phyloP scores from a whole-genome alignment of 2,329 filamentous ascomycete species.

The Leptographium flavum region DNA sequence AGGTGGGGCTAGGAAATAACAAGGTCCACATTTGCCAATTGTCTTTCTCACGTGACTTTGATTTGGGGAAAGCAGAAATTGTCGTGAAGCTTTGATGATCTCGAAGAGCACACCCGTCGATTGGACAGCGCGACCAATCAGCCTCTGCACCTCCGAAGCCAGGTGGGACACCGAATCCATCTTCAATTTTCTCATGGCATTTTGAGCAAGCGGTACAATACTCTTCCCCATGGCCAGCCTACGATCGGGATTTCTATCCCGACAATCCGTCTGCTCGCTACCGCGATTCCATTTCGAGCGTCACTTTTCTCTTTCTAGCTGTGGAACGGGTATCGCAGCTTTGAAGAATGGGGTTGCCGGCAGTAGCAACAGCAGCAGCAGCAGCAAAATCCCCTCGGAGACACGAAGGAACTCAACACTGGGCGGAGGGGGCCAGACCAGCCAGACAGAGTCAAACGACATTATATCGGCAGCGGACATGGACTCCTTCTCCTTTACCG shows the following conservation, averaged over 20 bases:
- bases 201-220: not conserved
- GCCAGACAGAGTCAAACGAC: not conserved
- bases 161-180: not conserved
- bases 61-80: not conserved
- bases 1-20: conserved; percentile 7
- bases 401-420: not conserved
- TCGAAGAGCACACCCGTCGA: not conserved
- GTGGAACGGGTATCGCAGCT: not conserved
- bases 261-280: not conserved
- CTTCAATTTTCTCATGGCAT: not conserved
- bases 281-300: conserved; percentile 7
- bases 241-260: conserved; percentile 5
- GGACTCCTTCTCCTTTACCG: not conserved
- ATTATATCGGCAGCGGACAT: not conserved
- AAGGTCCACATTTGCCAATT: not conserved
- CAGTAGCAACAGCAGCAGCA: not conserved
- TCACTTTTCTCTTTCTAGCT: conserved; percentile 6
- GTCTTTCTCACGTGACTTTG: not conserved
- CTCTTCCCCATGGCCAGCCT: conserved; percentile 9
- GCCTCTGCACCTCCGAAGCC: not conserved
- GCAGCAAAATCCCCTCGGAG: not conserved
- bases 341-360: no score
- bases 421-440: not conserved
- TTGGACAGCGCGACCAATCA: not conserved
- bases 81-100: not conserved